A percentile compares a stretch with the other conserved stretches of the same genome.
Evolutionary conservation across 1,284 basidiomycete species (phyloP).

Genomic region (Exsudoporus floridanus): DNA sequence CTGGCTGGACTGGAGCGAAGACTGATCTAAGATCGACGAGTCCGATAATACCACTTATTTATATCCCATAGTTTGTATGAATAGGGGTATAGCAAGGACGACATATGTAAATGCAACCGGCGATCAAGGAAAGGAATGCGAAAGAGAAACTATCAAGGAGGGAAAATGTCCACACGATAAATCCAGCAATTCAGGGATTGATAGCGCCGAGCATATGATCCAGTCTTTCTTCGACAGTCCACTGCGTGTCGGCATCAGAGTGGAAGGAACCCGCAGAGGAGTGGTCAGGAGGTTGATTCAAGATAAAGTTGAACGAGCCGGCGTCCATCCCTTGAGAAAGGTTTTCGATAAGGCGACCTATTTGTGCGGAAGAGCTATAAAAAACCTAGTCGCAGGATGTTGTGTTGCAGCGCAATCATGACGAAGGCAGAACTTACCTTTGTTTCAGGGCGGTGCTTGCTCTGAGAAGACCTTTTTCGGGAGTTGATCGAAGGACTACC

Average conservation of each 20-base stretch:
- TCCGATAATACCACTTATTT: slow-evolving; percentile 30
- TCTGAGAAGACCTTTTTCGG: slow-evolving; percentile 53
- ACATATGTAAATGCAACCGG: slow-evolving; percentile 13
- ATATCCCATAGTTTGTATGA: slow-evolving; percentile 37
- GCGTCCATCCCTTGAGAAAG: slow-evolving; percentile 76
- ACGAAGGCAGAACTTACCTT: slow-evolving; percentile 52
- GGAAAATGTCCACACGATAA: slow-evolving; percentile 23
- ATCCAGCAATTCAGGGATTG: slow-evolving; percentile 34
- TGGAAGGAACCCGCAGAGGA: slow-evolving; percentile 59
- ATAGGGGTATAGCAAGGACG: slow-evolving; percentile 30
- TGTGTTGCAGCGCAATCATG: slow-evolving; percentile 11
- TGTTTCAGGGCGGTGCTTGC: slow-evolving; percentile 69
- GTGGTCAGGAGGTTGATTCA: slow-evolving; percentile 44
- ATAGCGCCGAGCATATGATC: slow-evolving; percentile 71
- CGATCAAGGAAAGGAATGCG: slow-evolving; percentile 18
- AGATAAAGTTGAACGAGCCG: slow-evolving; percentile 73
- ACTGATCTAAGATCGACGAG: slow-evolving; percentile 36
- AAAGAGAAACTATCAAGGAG: slow-evolving; percentile 5
- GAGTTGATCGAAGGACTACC: slow-evolving; percentile 60
- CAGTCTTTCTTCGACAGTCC: slow-evolving; percentile 72
- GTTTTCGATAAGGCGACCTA: slow-evolving; percentile 76
- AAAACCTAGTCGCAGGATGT: slow-evolving; percentile 55
- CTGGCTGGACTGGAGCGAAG: slow-evolving; percentile 62
- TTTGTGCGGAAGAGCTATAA: slow-evolving; percentile 73
- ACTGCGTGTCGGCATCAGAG: slow-evolving; percentile 59